Evolutionary conservation across 306 rosid species (phyloP).

Genomic region (Luffa aegyptiaca): DNA sequence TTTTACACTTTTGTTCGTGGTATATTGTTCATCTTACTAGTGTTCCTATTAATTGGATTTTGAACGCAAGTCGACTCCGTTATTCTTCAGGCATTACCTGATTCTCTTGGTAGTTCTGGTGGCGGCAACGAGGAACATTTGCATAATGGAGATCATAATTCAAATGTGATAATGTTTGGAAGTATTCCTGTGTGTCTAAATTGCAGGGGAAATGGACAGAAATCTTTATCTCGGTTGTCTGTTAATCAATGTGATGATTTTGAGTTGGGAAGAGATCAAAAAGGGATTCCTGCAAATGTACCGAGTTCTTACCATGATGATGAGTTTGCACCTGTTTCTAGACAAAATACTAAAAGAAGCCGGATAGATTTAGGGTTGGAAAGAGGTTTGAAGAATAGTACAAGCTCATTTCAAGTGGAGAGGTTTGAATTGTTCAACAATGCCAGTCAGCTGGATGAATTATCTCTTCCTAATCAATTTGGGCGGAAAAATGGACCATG

Average conservation of each 20-base stretch:
- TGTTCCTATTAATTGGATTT: not conserved
- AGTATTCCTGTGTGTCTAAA: not conserved
- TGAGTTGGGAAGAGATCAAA: not conserved
- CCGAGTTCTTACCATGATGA: not conserved
- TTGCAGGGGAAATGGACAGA: not conserved
- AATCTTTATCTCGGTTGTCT: not conserved
- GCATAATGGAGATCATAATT: not conserved
- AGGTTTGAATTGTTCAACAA: not conserved
- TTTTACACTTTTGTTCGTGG: not conserved
- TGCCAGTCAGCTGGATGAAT: not conserved
- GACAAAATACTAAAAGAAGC: not conserved
- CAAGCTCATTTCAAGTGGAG: not conserved
- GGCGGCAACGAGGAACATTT: not conserved
- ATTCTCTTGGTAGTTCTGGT: not conserved
- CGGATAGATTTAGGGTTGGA: slow-evolving; percentile 1
- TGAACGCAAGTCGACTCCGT: not conserved
- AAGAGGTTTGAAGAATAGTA: not conserved
- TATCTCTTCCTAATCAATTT: slow-evolving; percentile 8
- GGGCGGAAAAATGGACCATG: slow-evolving; percentile 15
- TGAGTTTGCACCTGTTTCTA: not conserved
- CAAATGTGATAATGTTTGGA: slow-evolving; percentile 8
- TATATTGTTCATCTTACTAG: not conserved
- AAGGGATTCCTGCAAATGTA: not conserved
- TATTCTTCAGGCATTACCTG: not conserved
- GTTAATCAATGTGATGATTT: not conserved